Evolutionary conservation across 1,284 basidiomycete genomes (phyloP).

Genomic region (Sutorius eximius): DNA sequence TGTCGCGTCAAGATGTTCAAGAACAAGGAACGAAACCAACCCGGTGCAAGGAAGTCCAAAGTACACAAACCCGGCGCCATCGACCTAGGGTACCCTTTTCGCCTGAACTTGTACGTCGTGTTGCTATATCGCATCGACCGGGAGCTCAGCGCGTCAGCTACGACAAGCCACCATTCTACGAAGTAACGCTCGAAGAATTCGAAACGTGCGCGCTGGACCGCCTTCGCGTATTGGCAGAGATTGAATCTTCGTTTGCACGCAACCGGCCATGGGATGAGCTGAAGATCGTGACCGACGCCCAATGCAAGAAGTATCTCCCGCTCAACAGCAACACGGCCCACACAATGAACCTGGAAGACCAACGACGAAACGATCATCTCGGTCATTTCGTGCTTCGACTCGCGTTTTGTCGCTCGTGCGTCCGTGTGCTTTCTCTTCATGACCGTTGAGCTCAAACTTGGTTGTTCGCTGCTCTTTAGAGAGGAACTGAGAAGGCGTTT

Average conservation of each 20-base stretch:
- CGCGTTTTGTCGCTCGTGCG: constrained; percentile 95
- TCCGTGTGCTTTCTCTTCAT: neutral
- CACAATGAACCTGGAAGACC: constrained; percentile 50
- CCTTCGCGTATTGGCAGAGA: constrained; percentile 89
- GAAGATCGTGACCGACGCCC: constrained; percentile 56
- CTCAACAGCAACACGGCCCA: constrained; percentile 63
- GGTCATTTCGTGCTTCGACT: constrained; percentile 94
- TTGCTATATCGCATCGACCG: constrained; percentile 1
- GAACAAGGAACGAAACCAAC: constrained; percentile 12
- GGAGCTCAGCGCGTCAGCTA: constrained; percentile 56
- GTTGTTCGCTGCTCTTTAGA: constrained; percentile 41
- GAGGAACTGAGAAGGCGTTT: constrained; percentile 92
- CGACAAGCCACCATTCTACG: constrained; percentile 80
- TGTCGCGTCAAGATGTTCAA: constrained; percentile 18
- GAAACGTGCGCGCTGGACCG: constrained; percentile 91
- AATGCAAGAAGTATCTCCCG: constrained; percentile 73
- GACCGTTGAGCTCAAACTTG: neutral
- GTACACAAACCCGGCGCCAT: neutral
- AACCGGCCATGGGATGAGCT: constrained; percentile 81
- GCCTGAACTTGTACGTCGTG: constrained; percentile 77
- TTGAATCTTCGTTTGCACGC: constrained; percentile 89
- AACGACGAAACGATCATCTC: constrained; percentile 86
- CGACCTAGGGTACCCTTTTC: constrained; percentile 52
- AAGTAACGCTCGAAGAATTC: constrained; percentile 96
- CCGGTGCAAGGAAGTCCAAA: neutral